These are phyloP conservation scores for Phytophthora sojae DNA, from an alignment of 352 stramenopile species.

Conservation along the genomic window DNA sequence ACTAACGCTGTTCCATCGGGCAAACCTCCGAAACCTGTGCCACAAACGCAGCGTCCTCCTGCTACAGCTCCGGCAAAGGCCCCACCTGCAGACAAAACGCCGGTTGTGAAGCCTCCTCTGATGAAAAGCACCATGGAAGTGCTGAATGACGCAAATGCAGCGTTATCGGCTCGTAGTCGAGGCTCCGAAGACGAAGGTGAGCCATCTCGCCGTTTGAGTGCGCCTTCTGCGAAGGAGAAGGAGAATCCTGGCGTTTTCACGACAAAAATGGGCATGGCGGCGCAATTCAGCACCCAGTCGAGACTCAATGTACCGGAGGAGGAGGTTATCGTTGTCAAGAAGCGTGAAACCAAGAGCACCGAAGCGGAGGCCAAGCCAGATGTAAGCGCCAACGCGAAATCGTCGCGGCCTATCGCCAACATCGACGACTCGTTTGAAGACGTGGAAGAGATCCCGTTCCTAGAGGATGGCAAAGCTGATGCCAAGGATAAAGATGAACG, in stretches of 20 bases:
- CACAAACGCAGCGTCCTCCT: constrained; percentile 14
- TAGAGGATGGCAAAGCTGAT: constrained; percentile 64
- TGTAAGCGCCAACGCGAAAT: constrained; percentile 30
- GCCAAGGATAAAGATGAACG: constrained; percentile 35
- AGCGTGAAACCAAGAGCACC: constrained; percentile 50
- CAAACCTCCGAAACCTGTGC: constrained; percentile 30
- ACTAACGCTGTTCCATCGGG: constrained; percentile 11
- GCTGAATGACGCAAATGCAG: constrained; percentile 65
- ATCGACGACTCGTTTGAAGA: constrained; percentile 79
- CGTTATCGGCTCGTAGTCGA: constrained; percentile 42
- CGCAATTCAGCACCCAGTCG: constrained; percentile 60
- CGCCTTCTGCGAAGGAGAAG: constrained; percentile 16
- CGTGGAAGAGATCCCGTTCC: constrained; percentile 82
- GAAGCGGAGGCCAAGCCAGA: constrained; percentile 31
- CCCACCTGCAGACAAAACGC: constrained; percentile 28
- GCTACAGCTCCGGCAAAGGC: constrained; percentile 22
- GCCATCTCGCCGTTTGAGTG: constrained; percentile 19
- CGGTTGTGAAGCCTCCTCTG: constrained; percentile 35
- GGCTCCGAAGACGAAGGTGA: constrained; percentile 32
- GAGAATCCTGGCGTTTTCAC: constrained; percentile 33
- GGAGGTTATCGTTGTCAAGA: constrained; percentile 77
- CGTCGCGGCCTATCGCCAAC: constrained; percentile 16
- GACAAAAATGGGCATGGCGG: constrained; percentile 53
- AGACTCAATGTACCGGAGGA: constrained; percentile 71
- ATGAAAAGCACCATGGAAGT: constrained; percentile 81